Evolutionary conservation across 768 basidiomycete species (phyloP).

Genomic region (Pleurotus platypus): DNA sequence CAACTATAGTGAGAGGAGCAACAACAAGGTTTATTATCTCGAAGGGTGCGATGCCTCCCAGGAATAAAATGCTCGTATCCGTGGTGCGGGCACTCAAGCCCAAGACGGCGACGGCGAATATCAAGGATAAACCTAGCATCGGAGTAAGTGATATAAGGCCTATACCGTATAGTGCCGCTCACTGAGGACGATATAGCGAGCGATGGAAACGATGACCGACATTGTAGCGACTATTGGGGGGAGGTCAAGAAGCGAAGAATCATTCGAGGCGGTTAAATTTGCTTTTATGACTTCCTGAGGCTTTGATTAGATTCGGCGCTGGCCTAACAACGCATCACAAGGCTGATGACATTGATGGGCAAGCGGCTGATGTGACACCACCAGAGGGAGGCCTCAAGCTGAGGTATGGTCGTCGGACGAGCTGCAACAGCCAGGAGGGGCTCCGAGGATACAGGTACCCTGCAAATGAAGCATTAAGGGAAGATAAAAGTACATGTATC

Average conservation of each 20-base stretch:
- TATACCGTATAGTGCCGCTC: neutral
- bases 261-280: neutral
- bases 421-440: too few relatives aligned
- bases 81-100: neutral
- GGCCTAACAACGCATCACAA: too few relatives aligned
- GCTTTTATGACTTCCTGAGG: too few relatives aligned
- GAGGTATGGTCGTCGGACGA: too few relatives aligned
- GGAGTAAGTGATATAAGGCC: neutral
- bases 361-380: too few relatives aligned
- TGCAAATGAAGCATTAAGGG: too few relatives aligned
- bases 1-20: neutral
- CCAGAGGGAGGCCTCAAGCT: too few relatives aligned
- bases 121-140: neutral
- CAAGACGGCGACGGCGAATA: conserved; percentile 1
- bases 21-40: neutral
- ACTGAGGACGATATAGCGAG: conserved; percentile 3
- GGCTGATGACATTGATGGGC: too few relatives aligned
- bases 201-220: neutral
- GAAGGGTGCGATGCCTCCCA: neutral
- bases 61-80: neutral
- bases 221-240: neutral
- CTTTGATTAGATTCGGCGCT: too few relatives aligned
- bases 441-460: too few relatives aligned
- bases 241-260: neutral
- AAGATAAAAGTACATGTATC: too few relatives aligned